Percentiles rank a stretch among this genome's conserved stretches.
Conservation (phyloP, 108 stramenopile species). For the Skeletonema costatum region DNA sequence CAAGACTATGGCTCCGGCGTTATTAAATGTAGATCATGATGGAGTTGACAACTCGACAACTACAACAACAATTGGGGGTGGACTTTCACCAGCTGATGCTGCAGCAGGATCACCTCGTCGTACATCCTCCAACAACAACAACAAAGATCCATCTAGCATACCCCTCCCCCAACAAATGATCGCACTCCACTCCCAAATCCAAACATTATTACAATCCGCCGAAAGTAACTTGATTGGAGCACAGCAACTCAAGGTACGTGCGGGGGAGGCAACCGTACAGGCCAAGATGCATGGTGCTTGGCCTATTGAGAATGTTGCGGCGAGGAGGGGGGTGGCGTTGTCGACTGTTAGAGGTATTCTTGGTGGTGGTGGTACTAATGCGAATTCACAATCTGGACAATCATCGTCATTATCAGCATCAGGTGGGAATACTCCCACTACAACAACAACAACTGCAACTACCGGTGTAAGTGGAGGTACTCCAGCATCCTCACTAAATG, state of each 20-base stretch:
- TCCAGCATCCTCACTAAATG: slow-evolving; percentile 16
- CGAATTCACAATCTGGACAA: neutral
- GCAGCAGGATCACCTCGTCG: slow-evolving; percentile 54
- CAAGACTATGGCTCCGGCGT: slow-evolving; percentile 70
- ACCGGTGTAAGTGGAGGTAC: neutral
- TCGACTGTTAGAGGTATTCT: slow-evolving; percentile 22
- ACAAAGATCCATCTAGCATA: slow-evolving; percentile 16
- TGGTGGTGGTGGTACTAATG: neutral
- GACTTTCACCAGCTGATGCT: slow-evolving; percentile 54
- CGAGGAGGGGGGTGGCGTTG: slow-evolving; percentile 56
- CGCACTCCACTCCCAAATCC: slow-evolving; percentile 24
- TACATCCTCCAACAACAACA: neutral
- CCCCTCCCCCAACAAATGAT: slow-evolving; percentile 45
- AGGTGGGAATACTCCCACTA: neutral
- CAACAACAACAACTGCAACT: slow-evolving; percentile 7
- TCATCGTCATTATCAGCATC: neutral
- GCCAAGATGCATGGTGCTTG: slow-evolving; percentile 66
- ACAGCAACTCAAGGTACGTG: slow-evolving; percentile 20
- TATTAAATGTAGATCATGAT: slow-evolving; percentile 28
- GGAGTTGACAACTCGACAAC: neutral
- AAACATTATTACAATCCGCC: slow-evolving; percentile 18
- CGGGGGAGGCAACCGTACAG: slow-evolving; percentile 38
- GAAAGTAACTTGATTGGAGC: slow-evolving; percentile 28
- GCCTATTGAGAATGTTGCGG: slow-evolving; percentile 77
- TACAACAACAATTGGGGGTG: neutral